Base-by-base conservation (phyloP, 2,329 filamentous ascomycete genomes). In the Fusarium virguliforme region DNA sequence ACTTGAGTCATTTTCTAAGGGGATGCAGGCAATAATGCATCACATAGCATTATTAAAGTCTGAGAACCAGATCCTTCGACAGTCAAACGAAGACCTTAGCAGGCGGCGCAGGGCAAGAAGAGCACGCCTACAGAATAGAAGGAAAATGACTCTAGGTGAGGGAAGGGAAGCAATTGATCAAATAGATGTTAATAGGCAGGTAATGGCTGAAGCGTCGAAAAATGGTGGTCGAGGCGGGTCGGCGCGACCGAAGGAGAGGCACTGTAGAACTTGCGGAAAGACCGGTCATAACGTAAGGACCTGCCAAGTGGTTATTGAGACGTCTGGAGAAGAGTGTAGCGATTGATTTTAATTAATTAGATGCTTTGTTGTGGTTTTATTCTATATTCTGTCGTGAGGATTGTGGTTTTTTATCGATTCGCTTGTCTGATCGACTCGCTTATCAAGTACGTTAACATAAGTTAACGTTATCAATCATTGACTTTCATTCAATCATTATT, bases 301-400 rank as follows among this genome's bases (percentile, higher is more conserved):
- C 5, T 46, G 24, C 34, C 24, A 58, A n/a, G 38, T 54, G 26
- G 6, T 54, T 13, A 54, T 54, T 24, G n/a, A n/a, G 32, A 38
- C 26, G 26, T 38, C 50, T 58, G 24, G n/a, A n/a, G 38, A 57
- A 57, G 38, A 57, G 26, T 48, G 37, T 48, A 58, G 6, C 48
- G 9, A 58, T 4, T 58, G 37, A 13, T 38, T 48, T 48, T 48
- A 48, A 58, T 58, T 58, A 48, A 46, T 48, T 56, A 56, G 22
- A 41, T 56, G 18, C 5, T 41, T n/a, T 56, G 24, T 56, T 18
- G 15, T 56, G 7, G 41, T 40, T 32, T 56, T 56, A 56, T 56
- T 22, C 18, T 9, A 7, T 12, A 22, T 56, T 22, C 8, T 28
- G 18, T 41, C 1, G 18, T 8, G 18, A 30, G 32, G 37, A 37